These are phyloP conservation scores for Phoma herbarum DNA, from an alignment of 2,329 filamentous ascomycete genomes.

Conservation along the genomic window DNA sequence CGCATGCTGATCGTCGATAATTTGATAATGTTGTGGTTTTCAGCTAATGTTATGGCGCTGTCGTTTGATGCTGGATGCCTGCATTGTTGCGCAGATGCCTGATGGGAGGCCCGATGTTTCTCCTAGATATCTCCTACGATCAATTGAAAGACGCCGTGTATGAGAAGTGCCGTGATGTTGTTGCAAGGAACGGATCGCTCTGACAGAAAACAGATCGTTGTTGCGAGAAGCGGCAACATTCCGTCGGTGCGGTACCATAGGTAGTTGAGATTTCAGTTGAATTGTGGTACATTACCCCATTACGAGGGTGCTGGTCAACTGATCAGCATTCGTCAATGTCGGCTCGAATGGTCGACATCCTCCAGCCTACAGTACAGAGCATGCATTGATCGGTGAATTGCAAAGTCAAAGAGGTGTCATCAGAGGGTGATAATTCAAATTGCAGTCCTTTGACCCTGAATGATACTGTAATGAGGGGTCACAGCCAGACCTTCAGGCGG, in stretches of 20 bases:
- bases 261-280: not conserved
- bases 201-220: not conserved
- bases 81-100: not conserved
- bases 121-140: slow-evolving; percentile 7
- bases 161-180: not conserved
- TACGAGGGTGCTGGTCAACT: not conserved
- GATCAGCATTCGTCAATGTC: not conserved
- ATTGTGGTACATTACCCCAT: not conserved
- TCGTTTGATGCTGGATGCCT: not conserved
- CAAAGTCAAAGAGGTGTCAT: not conserved
- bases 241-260: slow-evolving; percentile 2
- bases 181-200: not conserved
- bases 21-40: not conserved
- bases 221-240: not conserved
- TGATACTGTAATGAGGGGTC: not conserved
- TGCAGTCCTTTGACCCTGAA: not conserved
- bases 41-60: not conserved
- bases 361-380: not conserved
- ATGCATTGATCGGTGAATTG: not conserved
- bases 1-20: slow-evolving; percentile 5
- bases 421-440: not conserved
- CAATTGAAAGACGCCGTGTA: not conserved
- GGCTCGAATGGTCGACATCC: not conserved
- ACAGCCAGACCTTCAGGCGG: slow-evolving; percentile 7
- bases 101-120: slow-evolving; percentile 7